Evolutionary conservation across 2,329 filamentous ascomycete species (phyloP).

Genomic region (Arthrobotrys sinensis): DNA sequence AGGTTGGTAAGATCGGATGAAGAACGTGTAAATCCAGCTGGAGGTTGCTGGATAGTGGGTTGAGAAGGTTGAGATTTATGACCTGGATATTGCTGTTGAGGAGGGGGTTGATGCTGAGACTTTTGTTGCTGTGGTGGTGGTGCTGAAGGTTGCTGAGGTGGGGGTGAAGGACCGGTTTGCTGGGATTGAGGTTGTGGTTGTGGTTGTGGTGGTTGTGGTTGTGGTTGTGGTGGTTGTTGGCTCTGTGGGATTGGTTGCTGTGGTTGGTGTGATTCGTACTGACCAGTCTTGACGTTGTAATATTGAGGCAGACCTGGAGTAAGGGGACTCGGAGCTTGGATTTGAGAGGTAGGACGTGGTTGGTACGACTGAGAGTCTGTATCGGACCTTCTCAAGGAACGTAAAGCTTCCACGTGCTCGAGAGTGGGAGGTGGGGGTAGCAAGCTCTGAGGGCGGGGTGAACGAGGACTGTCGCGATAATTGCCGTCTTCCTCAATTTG

Average conservation of each 20-base stretch:
- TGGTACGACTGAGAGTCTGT: conserved; percentile 59
- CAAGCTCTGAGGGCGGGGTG: conserved; percentile 57
- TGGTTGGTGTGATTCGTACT: conserved; percentile 60
- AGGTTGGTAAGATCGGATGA: conserved; percentile 45
- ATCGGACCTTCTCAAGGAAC: conserved; percentile 54
- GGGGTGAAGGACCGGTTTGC: conserved; percentile 41
- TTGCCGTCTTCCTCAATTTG: conserved; percentile 43
- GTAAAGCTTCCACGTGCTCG: conserved; percentile 60
- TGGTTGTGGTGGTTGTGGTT: conserved; percentile 65
- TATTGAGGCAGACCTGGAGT: conserved; percentile 30
- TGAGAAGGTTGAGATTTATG: conserved; percentile 66
- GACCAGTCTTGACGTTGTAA: conserved; percentile 63
- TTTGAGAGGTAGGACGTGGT: conserved; percentile 48
- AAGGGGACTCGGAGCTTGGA: conserved; percentile 42
- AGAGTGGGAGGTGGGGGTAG: conserved; percentile 40
- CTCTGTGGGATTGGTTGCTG: conserved; percentile 40
- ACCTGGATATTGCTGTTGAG: conserved; percentile 67
- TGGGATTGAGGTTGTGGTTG: conserved; percentile 58
- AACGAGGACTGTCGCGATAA: conserved; percentile 32
- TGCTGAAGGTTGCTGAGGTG: conserved; percentile 65
- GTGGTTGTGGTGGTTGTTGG: conserved; percentile 63
- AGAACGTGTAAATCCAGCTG: conserved; percentile 64
- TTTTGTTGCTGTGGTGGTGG: conserved; percentile 64
- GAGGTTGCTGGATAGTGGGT: conserved; percentile 65
- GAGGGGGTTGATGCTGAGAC: conserved; percentile 63